phyloP scores from a whole-genome alignment of 768 basidiomycete species.

The Agaricus sinodeliciosus region DNA sequence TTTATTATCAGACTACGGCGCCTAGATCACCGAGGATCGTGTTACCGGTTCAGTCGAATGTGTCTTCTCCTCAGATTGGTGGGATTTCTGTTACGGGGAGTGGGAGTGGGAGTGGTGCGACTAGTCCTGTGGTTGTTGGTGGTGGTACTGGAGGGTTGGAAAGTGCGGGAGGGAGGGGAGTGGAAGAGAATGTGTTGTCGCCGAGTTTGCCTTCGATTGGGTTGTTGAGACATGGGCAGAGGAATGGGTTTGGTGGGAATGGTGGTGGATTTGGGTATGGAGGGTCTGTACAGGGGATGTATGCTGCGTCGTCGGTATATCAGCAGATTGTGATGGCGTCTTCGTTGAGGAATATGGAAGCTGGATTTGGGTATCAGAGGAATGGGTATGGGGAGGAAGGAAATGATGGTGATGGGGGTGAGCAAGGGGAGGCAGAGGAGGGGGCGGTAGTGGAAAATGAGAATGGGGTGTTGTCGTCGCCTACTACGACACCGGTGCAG shows the following conservation, averaged over 20 bases:
- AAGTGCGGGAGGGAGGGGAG: neutral
- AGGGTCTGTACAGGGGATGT: neutral
- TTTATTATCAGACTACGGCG: conserved; percentile 60
- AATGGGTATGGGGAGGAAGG: too few relatives aligned
- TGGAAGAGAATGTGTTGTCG: conserved; percentile 31
- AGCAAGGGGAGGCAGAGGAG: too few relatives aligned
- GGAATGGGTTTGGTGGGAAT: conserved; percentile 1
- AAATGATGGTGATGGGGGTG: too few relatives aligned
- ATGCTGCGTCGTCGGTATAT: neutral
- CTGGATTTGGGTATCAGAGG: too few relatives aligned
- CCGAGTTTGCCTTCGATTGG: conserved; percentile 34
- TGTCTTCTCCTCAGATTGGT: conserved; percentile 10
- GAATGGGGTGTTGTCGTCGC: too few relatives aligned
- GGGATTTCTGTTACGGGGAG: neutral
- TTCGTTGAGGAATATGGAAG: too few relatives aligned
- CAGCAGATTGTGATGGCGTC: too few relatives aligned
- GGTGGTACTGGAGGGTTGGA: too few relatives aligned
- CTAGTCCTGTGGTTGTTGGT: too few relatives aligned
- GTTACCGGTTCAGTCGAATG: conserved; percentile 4
- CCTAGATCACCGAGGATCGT: conserved; percentile 35
- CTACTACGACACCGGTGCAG: too few relatives aligned
- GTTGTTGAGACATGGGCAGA: conserved; percentile 15
- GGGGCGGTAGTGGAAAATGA: too few relatives aligned
- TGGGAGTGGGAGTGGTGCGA: neutral
- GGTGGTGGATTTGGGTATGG: neutral